Conservation (phyloP, 192 early-diverging fungal species). For the Funneliformis geosporum region DNA sequence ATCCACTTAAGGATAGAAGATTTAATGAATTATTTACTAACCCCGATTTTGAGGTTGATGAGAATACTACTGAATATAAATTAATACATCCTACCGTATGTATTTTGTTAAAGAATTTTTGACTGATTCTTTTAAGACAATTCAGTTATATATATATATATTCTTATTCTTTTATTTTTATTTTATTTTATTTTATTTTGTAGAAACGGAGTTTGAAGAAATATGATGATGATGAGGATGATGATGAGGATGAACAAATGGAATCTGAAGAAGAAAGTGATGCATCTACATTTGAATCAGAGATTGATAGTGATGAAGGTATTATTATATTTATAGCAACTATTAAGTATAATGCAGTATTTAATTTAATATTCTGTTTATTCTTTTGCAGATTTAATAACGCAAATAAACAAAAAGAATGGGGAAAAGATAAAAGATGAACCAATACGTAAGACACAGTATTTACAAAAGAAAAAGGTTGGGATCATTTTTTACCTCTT, state of each 20-base stretch:
- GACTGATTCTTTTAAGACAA: too few relatives aligned
- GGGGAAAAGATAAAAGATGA: slow-evolving; percentile 2
- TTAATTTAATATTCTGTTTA: not conserved
- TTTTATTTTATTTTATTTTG: not conserved
- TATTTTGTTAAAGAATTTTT: slow-evolving; percentile 7
- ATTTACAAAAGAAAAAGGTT: slow-evolving; percentile 22
- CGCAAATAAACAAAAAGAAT: not conserved
- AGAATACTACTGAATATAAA: slow-evolving; percentile 77
- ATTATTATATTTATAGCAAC: not conserved
- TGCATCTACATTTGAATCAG: slow-evolving; percentile 5
- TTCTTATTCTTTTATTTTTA: not conserved
- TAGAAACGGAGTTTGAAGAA: slow-evolving; percentile 27
- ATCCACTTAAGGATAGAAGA: slow-evolving; percentile 79
- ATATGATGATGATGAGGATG: slow-evolving; percentile 35
- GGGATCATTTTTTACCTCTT: not conserved
- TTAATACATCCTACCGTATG: slow-evolving; percentile 55
- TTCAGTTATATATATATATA: too few relatives aligned
- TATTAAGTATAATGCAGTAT: not conserved
- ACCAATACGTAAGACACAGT: not conserved
- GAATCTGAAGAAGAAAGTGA: slow-evolving; percentile 38
- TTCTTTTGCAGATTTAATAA: slow-evolving; percentile 12
- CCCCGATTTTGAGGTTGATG: slow-evolving; percentile 90
- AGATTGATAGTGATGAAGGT: slow-evolving; percentile 48
- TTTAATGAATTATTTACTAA: slow-evolving; percentile 88
- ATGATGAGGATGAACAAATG: slow-evolving; percentile 28